Conservation (phyloP, 495 filamentous ascomycete species). For the Penicillium paradoxum region DNA sequence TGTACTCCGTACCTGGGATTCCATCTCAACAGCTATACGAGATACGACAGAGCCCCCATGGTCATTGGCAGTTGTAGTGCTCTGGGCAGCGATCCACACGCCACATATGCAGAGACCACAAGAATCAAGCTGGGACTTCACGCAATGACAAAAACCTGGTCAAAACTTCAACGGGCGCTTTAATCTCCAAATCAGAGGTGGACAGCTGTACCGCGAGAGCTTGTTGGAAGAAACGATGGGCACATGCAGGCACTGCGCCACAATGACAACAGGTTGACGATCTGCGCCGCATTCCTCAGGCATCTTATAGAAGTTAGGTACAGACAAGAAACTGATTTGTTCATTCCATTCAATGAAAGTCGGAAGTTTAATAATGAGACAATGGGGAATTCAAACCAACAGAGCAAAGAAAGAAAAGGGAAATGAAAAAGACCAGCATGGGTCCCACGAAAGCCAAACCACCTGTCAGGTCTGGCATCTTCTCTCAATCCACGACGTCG, state of each 20-base stretch:
- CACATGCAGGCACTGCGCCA: conserved; percentile 5
- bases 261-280: background rate
- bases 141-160: background rate
- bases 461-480: no score
- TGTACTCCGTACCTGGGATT: no score
- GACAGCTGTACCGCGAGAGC: background rate
- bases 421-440: no score
- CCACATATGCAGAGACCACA: background rate
- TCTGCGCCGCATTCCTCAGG: background rate
- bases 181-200: background rate
- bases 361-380: background rate
- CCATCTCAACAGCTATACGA: background rate
- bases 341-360: background rate
- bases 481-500: no score
- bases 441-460: no score
- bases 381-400: background rate
- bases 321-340: background rate
- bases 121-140: background rate
- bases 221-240: background rate
- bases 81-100: background rate
- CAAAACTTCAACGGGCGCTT: background rate
- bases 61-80: background rate
- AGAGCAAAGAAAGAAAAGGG: background rate
- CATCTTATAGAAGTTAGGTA: background rate
- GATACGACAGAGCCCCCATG: background rate